A percentile compares a stretch with the other conserved stretches of the same genome.
These are phyloP conservation scores for Pyracantha coccinea DNA, from an alignment of 331 rosid species.

Conservation along the genomic window DNA sequence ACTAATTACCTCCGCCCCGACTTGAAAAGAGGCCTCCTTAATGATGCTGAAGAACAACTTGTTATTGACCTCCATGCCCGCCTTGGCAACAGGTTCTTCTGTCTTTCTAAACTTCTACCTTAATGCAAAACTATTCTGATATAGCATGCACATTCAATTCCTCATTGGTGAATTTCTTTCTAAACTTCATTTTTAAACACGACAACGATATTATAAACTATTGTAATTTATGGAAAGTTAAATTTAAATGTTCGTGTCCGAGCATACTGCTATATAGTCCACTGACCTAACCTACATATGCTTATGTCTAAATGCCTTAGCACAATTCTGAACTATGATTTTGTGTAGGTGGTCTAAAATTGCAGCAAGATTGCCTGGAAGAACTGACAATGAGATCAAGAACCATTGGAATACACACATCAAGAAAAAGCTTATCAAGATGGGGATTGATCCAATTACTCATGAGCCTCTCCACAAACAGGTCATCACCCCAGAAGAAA, in stretches of 20 bases:
- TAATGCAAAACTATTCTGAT: not conserved
- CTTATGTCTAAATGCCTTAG: too few relatives aligned
- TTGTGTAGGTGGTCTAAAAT: slow-evolving; percentile 36
- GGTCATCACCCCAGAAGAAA: not conserved
- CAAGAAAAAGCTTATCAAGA: slow-evolving; percentile 29
- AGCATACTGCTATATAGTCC: too few relatives aligned
- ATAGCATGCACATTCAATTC: not conserved
- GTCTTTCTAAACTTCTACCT: not conserved
- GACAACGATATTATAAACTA: not conserved
- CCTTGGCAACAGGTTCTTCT: slow-evolving; percentile 30
- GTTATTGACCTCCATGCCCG: slow-evolving; percentile 34
- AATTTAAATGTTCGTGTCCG: too few relatives aligned
- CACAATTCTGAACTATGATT: not conserved
- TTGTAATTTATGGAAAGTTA: too few relatives aligned
- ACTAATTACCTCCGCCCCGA: slow-evolving; percentile 37
- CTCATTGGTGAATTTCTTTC: not conserved
- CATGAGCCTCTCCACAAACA: slow-evolving; percentile 22
- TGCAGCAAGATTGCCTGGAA: slow-evolving; percentile 31
- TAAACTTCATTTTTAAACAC: not conserved
- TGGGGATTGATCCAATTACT: slow-evolving; percentile 38
- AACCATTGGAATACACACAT: slow-evolving; percentile 42
- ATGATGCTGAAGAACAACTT: slow-evolving; percentile 31
- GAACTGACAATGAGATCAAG: slow-evolving; percentile 40
- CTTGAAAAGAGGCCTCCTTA: slow-evolving; percentile 36
- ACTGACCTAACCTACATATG: too few relatives aligned